Evolutionary conservation across 768 basidiomycete species (phyloP).

Genomic region (Russula ochroleuca): DNA sequence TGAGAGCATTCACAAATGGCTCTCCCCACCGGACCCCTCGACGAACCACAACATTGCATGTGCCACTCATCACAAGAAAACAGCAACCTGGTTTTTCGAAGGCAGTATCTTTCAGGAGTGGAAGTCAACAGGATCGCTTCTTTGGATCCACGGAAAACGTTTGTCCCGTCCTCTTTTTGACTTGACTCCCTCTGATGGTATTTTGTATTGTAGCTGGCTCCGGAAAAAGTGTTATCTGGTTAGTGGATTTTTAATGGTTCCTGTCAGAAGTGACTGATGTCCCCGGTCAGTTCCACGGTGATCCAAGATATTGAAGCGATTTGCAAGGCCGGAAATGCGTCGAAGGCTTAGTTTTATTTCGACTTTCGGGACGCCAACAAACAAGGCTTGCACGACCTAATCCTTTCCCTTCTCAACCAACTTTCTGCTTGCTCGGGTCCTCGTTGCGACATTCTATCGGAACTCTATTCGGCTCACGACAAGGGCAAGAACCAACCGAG

Average conservation of each 20-base stretch:
- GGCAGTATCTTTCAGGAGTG: background rate
- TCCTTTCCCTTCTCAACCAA: slow-evolving; percentile 7
- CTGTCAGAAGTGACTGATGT: background rate
- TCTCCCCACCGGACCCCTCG: slow-evolving; percentile 8
- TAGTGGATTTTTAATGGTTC: background rate
- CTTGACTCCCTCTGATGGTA: background rate
- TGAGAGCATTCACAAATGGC: background rate
- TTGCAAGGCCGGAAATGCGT: background rate
- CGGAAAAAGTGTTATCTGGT: slow-evolving; percentile 12
- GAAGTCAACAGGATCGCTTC: background rate
- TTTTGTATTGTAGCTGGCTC: background rate
- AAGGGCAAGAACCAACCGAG: background rate
- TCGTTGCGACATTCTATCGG: background rate
- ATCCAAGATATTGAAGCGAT: background rate
- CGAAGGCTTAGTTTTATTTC: background rate
- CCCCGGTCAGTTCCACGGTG: background rate
- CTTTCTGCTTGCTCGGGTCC: background rate
- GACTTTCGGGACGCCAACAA: background rate
- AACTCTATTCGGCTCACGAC: background rate
- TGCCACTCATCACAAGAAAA: background rate
- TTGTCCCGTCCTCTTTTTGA: background rate
- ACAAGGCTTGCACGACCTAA: background rate
- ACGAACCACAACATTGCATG: background rate
- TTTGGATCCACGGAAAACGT: slow-evolving; percentile 14
- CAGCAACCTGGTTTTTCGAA: slow-evolving; percentile 2